Evolutionary conservation across 345 rosid genomes (phyloP), one percentile per base, ranked within the genome.

Genomic region (Euphorbia pulcherrima): DNA sequence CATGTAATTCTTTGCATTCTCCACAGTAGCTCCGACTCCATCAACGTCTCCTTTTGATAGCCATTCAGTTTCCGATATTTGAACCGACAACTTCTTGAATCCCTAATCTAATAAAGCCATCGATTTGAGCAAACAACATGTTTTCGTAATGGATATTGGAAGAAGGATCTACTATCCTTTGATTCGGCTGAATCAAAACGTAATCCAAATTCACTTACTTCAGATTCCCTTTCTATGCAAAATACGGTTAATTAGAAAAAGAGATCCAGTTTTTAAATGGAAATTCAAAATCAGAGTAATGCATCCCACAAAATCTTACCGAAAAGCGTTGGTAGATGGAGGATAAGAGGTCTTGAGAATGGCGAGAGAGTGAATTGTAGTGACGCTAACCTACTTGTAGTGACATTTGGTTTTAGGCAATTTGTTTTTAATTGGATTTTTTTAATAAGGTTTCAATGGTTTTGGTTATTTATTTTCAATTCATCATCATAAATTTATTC

Each of bases 11-110:
- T 83, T 87, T 0, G 97, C 99, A 50, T 95, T 90, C 18, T 95
- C 97, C 9, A 60, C 73, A 3, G 96, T 82, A 0, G 97, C 97
- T 6, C 99, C 99, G 0, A 77, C 69, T 74, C 92, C 99, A 17
- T 92, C 89, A 10, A 27, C 84, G 50, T 92, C 99, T 20, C 99
- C 99, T 66, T 83, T 90, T 0, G 99, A 92, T 9, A 97, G 99
- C 99, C 99, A 95, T 26, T 97, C 99, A 0, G 97, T 95, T 75
- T 95, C 99, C 54, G 97, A 95, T 66, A 95, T 88, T 60, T 87
- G 86, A 26, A 95, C 76, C 0, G 72, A 76, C 2, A 92, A 69
- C 11, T 88, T 83, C 79, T 82, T 86, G 67, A 77, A 90, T 6
- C 97, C 99, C 35, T 77, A 26, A 26, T 86, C 66, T 30, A 85